A percentile compares a stretch with the other conserved stretches of the same genome.
Conservation (phyloP, 768 basidiomycete genomes). For the Cystobasidium tubakii region DNA sequence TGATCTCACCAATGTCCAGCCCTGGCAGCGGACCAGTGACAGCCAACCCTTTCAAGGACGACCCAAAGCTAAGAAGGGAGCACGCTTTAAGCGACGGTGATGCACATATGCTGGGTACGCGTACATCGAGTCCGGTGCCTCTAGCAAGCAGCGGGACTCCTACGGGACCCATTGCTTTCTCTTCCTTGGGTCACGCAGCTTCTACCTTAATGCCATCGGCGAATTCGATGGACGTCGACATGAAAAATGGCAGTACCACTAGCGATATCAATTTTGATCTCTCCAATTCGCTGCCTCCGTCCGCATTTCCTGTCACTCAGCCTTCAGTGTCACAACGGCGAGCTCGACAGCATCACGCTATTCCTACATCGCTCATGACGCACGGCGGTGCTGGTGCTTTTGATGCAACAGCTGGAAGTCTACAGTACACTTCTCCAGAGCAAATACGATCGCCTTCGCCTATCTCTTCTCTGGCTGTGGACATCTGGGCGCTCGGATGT, state of each 20-base stretch:
- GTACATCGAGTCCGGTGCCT: not conserved
- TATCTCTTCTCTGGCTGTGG: slow-evolving; percentile 58
- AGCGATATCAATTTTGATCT: not conserved
- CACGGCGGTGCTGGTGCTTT: slow-evolving; percentile 1
- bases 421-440: slow-evolving; percentile 47
- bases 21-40: slow-evolving; percentile 12
- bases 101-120: not conserved
- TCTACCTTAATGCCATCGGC: slow-evolving; percentile 6
- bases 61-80: slow-evolving; percentile 9
- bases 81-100: slow-evolving; percentile 31
- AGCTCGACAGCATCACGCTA: slow-evolving; percentile 24
- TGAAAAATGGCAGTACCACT: not conserved
- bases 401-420: slow-evolving; percentile 42
- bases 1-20: slow-evolving; percentile 3
- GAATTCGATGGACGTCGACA: not conserved
- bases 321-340: not conserved
- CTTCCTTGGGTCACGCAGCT: slow-evolving; percentile 32
- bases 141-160: not conserved
- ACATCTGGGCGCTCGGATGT: slow-evolving; percentile 93
- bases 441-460: slow-evolving; percentile 44
- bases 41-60: slow-evolving; percentile 7
- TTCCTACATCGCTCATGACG: slow-evolving; percentile 16
- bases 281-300: not conserved
- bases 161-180: slow-evolving; percentile 1
- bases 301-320: not conserved